Conservation (phyloP, 768 basidiomycete genomes). For the Thelephora ganbajun region DNA sequence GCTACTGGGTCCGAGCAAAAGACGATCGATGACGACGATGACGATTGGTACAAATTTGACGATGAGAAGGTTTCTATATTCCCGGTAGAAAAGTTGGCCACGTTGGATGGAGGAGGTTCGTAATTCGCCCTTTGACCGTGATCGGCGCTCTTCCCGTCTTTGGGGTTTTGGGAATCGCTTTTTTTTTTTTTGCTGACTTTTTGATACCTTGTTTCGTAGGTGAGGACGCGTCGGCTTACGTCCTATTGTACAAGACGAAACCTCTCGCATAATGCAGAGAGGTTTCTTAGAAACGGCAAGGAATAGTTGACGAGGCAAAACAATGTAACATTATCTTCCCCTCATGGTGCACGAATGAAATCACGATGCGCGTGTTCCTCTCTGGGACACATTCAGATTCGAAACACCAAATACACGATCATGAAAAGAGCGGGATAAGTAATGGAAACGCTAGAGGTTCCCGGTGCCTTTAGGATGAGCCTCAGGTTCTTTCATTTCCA, state of each 20-base stretch:
- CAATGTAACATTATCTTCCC: too few relatives aligned
- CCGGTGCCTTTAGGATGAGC: too few relatives aligned
- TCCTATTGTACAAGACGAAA: slow-evolving; percentile 72
- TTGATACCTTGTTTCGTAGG: slow-evolving; percentile 23
- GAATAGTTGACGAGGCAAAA: too few relatives aligned
- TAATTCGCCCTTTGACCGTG: not conserved
- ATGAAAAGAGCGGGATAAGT: too few relatives aligned
- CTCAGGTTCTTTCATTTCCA: too few relatives aligned
- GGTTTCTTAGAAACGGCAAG: too few relatives aligned
- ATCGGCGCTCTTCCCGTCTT: slow-evolving; percentile 14
- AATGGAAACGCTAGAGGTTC: too few relatives aligned
- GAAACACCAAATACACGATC: too few relatives aligned
- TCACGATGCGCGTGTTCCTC: too few relatives aligned
- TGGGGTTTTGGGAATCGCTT: not conserved
- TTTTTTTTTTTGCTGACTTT: slow-evolving; percentile 9
- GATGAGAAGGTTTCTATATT: slow-evolving; percentile 89
- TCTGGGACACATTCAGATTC: too few relatives aligned
- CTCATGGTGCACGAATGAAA: too few relatives aligned
- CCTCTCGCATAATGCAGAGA: slow-evolving; percentile 16
- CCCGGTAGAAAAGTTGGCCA: slow-evolving; percentile 67
- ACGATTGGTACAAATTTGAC: slow-evolving; percentile 94
- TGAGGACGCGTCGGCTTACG: slow-evolving; percentile 83
- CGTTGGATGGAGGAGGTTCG: slow-evolving; percentile 70
- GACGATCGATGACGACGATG: slow-evolving; percentile 40
- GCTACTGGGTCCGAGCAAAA: slow-evolving; percentile 3